Conservation (phyloP, 441 rosid genomes). For the Sinapis alba region DNA sequence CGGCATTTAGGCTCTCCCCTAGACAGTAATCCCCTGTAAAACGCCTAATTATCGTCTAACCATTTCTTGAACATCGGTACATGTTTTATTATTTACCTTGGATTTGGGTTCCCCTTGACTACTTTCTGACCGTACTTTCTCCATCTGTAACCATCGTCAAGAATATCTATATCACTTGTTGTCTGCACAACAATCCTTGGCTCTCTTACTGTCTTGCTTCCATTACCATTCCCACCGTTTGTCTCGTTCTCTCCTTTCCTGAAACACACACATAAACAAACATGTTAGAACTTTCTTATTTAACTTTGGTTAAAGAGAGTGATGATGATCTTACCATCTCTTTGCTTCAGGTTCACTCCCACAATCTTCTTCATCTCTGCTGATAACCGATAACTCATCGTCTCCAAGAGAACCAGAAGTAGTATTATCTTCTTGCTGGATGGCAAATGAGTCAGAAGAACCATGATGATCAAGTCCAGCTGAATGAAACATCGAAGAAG, state of each 20-base stretch:
- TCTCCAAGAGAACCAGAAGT: constrained; percentile 70
- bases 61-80: neutral
- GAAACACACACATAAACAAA: constrained; percentile 22
- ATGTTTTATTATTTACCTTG: constrained; percentile 47
- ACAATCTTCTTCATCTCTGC: constrained; percentile 65
- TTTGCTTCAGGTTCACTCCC: constrained; percentile 79
- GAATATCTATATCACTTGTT: constrained; percentile 66
- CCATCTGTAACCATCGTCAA: constrained; percentile 74
- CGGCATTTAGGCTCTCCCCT: too few species aligned
- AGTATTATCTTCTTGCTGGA: constrained; percentile 68
- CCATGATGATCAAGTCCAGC: constrained; percentile 37
- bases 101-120: constrained; percentile 74
- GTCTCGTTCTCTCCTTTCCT: constrained; percentile 61
- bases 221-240: constrained; percentile 49
- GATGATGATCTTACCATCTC: constrained; percentile 60
- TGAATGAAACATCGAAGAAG: constrained; percentile 41
- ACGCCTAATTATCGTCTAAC: too few species aligned
- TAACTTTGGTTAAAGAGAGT: neutral
- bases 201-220: constrained; percentile 64
- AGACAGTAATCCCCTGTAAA: too few species aligned
- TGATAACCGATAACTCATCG: constrained; percentile 61
- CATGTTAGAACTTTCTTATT: neutral
- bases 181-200: constrained; percentile 74
- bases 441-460: constrained; percentile 44
- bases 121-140: constrained; percentile 78